A percentile compares a stretch with the other conserved stretches of the same genome.
These are phyloP conservation scores for Alternaria longipes DNA, from an alignment of 2,329 filamentous ascomycete genomes.

Conservation along the genomic window DNA sequence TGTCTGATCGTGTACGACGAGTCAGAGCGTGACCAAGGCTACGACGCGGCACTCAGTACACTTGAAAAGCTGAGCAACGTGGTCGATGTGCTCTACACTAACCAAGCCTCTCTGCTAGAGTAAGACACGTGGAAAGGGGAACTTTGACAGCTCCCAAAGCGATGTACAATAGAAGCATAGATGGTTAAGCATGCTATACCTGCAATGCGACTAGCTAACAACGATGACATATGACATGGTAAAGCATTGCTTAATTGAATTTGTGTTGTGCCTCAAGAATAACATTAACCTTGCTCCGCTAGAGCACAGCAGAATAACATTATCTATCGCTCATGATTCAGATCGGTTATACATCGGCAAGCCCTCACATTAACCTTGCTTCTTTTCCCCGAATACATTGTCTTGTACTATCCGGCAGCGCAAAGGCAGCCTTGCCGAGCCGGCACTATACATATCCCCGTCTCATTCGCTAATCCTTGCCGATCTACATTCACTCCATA, in stretches of 20 bases:
- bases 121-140: conserved; percentile 56
- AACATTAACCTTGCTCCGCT: neutral
- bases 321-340: neutral
- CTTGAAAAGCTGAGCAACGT: conserved; percentile 98
- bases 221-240: conserved; percentile 25
- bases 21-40: conserved; percentile 89
- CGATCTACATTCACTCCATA: conserved; percentile 3
- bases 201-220: conserved; percentile 27
- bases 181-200: conserved; percentile 24
- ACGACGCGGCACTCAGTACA: conserved; percentile 91
- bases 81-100: conserved; percentile 96
- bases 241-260: neutral
- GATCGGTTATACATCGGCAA: neutral
- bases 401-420: conserved; percentile 5
- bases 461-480: conserved; percentile 7
- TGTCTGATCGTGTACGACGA: conserved; percentile 98
- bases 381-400: conserved; percentile 1
- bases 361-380: neutral
- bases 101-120: conserved; percentile 95
- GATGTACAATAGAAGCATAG: conserved; percentile 48
- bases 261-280: neutral
- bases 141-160: conserved; percentile 16
- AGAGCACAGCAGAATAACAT: neutral
- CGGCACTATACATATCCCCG: conserved; percentile 5
- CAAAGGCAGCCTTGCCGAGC: conserved; percentile 1